phyloP scores from a whole-genome alignment of 2,329 filamentous ascomycete genomes.

The Pyricularia pennisetigena region DNA sequence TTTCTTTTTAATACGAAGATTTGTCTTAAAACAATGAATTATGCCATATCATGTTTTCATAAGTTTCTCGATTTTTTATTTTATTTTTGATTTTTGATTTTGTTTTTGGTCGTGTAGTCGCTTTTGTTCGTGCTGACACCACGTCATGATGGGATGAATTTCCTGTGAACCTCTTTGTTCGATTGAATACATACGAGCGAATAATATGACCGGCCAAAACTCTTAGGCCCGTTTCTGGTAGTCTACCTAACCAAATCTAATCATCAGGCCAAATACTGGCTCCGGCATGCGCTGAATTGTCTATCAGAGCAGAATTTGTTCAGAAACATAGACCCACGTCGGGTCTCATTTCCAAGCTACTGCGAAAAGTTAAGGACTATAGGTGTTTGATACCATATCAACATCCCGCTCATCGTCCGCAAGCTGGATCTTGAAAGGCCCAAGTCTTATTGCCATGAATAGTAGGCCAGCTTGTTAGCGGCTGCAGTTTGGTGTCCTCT shows the following conservation, averaged over 20 bases:
- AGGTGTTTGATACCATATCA: not conserved
- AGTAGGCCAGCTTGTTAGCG: no score
- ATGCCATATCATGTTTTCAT: not conserved
- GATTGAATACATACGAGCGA: not conserved
- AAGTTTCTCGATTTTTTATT: no score
- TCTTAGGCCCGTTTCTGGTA: not conserved
- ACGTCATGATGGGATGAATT: not conserved
- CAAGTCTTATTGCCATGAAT: not conserved
- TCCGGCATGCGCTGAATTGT: no score
- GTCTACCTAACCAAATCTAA: not conserved
- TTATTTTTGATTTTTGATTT: no score
- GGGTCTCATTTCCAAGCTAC: no score
- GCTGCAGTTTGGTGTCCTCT: no score
- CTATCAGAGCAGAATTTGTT: not conserved
- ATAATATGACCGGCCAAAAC: not conserved
- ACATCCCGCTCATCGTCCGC: not conserved
- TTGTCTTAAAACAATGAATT: not conserved
- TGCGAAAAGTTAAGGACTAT: no score
- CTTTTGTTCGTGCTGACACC: not conserved
- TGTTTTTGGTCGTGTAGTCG: not conserved
- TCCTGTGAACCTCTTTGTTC: not conserved
- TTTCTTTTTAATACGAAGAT: not conserved
- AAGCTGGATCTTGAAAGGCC: no score
- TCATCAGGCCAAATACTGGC: not conserved
- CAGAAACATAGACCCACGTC: not conserved